Evolutionary conservation across 169 alveolate genomes (phyloP).

Genomic region (Besnoitia besnoiti): DNA sequence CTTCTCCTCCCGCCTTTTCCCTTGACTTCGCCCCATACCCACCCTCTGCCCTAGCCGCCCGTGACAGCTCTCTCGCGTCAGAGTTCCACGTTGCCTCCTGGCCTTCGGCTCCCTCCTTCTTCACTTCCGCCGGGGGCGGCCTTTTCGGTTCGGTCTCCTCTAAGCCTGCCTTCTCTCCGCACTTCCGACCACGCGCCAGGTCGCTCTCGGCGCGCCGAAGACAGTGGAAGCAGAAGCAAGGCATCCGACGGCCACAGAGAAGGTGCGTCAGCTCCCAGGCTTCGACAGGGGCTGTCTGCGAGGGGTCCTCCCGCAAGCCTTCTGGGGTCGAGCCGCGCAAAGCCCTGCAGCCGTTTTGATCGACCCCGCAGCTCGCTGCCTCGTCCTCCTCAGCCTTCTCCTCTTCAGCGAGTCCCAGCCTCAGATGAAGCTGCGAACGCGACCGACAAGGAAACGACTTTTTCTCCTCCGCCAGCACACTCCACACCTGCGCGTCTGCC

Average conservation of each 20-base stretch:
- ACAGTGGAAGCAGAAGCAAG: slow-evolving; percentile 37
- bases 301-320: too few species aligned
- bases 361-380: too few species aligned
- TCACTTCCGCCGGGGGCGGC: not conserved
- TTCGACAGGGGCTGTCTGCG: not conserved
- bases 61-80: not conserved
- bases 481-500: slow-evolving; percentile 22
- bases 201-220: slow-evolving; percentile 9
- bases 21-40: not conserved
- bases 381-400: too few species aligned
- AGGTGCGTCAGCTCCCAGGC: not conserved
- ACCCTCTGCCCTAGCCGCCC: not conserved
- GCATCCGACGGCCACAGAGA: slow-evolving; percentile 20
- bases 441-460: not conserved
- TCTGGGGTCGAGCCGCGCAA: too few species aligned
- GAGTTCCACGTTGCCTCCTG: not conserved
- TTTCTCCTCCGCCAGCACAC: slow-evolving; percentile 18
- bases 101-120: not conserved
- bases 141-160: not conserved
- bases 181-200: not conserved
- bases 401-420: too few species aligned
- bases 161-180: not conserved
- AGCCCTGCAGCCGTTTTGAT: too few species aligned
- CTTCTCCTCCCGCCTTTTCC: not conserved
- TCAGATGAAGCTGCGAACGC: not conserved